Base-by-base conservation (phyloP, 345 rosid species). In the Arabidopsis suecica region DNA sequence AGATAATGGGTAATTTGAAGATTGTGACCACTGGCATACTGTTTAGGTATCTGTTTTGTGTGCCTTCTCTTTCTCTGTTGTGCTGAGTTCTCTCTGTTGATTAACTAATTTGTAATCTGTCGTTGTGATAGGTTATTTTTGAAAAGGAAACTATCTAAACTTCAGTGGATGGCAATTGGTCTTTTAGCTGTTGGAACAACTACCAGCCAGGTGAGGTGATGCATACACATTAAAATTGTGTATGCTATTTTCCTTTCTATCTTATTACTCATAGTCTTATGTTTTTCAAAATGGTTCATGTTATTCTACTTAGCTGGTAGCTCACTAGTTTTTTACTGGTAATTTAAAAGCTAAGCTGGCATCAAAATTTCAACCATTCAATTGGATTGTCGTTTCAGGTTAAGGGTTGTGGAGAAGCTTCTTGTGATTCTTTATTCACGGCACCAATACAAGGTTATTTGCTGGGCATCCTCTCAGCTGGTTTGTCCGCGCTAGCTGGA, bases 1-100 rank as follows among this genome's bases (percentile, higher is more conserved):
- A 96, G 84, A 96, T 96, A 36, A 91, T 96, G 98, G 98, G 99
- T 5, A 96, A 96, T 84, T 78, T 96, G 75, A 96, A 96, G 97
- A 91, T 96, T 79, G 94, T 96, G 25, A 88, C 98, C 44, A 93
- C 99, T 40, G 98, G 87, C 41, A 79, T 95, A 60, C 79, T 95
- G 13, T 95, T 92, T 81, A 95, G 99, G 99, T 95, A 33, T 18
- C 40, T 38, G 16, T 34, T 25, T 41, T n/a, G 0, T n/a, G n/a
- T 38, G 62, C 64, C n/a, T 11, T 51, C 36, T 51, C 28, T 36
- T 9, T 50, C 45, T 60, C 48, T 61, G 0, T 61, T 41, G 48
- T 9, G 0, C n/a, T 41, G 25, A 3, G 20, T 13, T 49, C 30
- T 36, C 44, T 63, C 58, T 20, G 7, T 56, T 12, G 32, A 34